phyloP scores from a whole-genome alignment of 2,329 filamentous ascomycete species.

The Alternaria gansuensis region DNA sequence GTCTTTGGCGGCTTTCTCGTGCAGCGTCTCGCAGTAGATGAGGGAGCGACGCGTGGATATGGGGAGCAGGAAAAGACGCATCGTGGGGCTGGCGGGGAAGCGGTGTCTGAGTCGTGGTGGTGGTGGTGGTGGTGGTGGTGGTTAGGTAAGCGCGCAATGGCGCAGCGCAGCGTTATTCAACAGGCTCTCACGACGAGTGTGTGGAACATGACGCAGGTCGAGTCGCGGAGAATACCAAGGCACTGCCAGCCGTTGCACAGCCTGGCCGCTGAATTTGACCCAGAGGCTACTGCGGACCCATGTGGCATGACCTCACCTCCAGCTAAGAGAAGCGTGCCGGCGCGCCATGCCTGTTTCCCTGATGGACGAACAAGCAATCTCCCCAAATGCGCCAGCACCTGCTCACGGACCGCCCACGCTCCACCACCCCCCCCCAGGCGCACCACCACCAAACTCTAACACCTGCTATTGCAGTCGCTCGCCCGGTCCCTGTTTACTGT shows the following conservation, averaged over 20 bases:
- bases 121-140: constrained; percentile 4
- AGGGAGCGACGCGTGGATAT: constrained; percentile 90
- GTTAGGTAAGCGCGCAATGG: constrained; percentile 32
- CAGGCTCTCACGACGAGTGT: neutral
- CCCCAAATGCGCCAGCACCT: constrained; percentile 9
- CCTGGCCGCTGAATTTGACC: neutral
- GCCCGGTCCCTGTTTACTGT: constrained; percentile 1
- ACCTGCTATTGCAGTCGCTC: constrained; percentile 1
- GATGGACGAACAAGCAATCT: constrained; percentile 27
- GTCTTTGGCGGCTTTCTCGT: constrained; percentile 59
- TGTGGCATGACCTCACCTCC: constrained; percentile 17
- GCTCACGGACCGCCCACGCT: constrained; percentile 11
- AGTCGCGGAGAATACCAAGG: constrained; percentile 22
- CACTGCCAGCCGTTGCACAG: neutral
- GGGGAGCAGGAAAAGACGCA: constrained; percentile 94
- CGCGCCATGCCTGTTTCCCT: constrained; percentile 32
- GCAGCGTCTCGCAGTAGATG: constrained; percentile 85
- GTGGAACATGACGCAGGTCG: constrained; percentile 31
- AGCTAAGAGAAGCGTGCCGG: constrained; percentile 10
- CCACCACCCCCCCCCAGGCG: constrained; percentile 16
- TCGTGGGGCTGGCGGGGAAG: constrained; percentile 51
- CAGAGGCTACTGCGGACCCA: constrained; percentile 2
- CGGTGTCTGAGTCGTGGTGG: neutral
- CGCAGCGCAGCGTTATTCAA: constrained; percentile 16
- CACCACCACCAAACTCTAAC: constrained; percentile 5